A percentile compares a stretch with the other conserved stretches of the same genome.
phyloP scores from a whole-genome alignment of 805 yeast genomes.

The Vanderwaltozyma yarrowii region DNA sequence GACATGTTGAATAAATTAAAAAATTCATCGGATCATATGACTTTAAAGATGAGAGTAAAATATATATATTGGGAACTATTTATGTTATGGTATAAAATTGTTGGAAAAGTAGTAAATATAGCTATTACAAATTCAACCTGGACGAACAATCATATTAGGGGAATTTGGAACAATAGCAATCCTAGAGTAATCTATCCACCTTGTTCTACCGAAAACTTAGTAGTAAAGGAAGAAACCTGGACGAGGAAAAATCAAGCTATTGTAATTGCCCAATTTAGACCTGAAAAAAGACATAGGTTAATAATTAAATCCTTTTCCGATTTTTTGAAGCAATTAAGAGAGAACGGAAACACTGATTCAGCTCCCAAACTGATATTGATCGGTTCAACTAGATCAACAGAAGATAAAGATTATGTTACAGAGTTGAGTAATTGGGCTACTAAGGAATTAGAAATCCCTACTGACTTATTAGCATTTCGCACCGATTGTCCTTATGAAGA shows the following conservation, averaged over 20 bases:
- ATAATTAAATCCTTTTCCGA: constrained; percentile 53
- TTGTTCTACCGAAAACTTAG: constrained; percentile 57
- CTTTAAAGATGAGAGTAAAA: constrained; percentile 30
- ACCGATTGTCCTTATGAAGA: constrained; percentile 65
- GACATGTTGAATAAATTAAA: constrained; percentile 72
- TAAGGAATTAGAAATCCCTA: constrained; percentile 33
- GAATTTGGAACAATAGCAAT: constrained; percentile 48
- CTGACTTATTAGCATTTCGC: constrained; percentile 39
- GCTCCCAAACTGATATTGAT: constrained; percentile 57
- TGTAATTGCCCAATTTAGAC: constrained; percentile 81
- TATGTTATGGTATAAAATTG: constrained; percentile 50
- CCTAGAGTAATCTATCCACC: constrained; percentile 72
- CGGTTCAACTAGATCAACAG: constrained; percentile 71
- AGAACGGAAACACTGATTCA: constrained; percentile 1
- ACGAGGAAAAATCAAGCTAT: constrained; percentile 31
- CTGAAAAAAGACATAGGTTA: constrained; percentile 82
- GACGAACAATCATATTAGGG: constrained; percentile 69
- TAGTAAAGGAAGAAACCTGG: constrained; percentile 18
- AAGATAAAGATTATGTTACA: constrained; percentile 52
- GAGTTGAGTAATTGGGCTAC: constrained; percentile 36
- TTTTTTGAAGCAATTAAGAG: constrained; percentile 31
- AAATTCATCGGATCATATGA: constrained; percentile 12
- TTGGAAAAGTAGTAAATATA: constrained; percentile 57
- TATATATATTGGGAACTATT: constrained; percentile 64
- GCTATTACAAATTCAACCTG: constrained; percentile 80